phyloP scores from a whole-genome alignment of 768 basidiomycete species.

The Tylopilus sp. region DNA sequence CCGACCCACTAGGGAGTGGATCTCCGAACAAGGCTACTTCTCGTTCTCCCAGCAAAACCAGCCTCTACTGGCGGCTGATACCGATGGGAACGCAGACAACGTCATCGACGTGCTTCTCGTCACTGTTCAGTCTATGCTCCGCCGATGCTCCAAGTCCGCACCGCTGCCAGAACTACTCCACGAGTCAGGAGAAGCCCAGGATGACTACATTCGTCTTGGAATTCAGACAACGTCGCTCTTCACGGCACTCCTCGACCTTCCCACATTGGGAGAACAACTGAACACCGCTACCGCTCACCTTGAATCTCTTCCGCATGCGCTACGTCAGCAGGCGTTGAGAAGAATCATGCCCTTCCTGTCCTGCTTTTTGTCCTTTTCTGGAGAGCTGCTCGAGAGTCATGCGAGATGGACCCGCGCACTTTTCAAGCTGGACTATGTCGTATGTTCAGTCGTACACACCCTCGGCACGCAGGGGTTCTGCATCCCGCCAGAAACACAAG shows the following conservation, averaged over 20 bases:
- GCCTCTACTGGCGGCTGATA: background rate
- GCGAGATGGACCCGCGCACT: constrained; percentile 68
- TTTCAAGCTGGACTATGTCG: constrained; percentile 80
- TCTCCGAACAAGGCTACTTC: constrained; percentile 26
- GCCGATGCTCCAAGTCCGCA: constrained; percentile 33
- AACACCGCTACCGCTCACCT: constrained; percentile 38
- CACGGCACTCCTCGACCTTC: constrained; percentile 48
- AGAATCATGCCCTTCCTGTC: constrained; percentile 74
- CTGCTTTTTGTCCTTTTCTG: constrained; percentile 53
- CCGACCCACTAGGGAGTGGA: constrained; percentile 28
- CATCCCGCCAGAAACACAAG: constrained; percentile 76
- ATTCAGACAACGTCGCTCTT: constrained; percentile 43
- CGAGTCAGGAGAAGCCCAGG: constrained; percentile 33
- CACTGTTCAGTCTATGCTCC: constrained; percentile 57
- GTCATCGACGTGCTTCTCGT: constrained; percentile 65
- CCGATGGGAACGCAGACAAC: constrained; percentile 28
- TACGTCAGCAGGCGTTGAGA: constrained; percentile 36
- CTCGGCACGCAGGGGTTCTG: constrained; percentile 90
- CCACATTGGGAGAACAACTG: constrained; percentile 41
- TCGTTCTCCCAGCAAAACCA: constrained; percentile 12
- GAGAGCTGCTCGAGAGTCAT: constrained; percentile 54
- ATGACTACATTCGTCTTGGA: constrained; percentile 52
- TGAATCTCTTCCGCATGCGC: constrained; percentile 30
- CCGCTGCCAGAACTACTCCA: background rate
- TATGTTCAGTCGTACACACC: constrained; percentile 69